Evolutionary conservation across 257 asterid species (phyloP).

Genomic region (Solanum lycopersicoides): DNA sequence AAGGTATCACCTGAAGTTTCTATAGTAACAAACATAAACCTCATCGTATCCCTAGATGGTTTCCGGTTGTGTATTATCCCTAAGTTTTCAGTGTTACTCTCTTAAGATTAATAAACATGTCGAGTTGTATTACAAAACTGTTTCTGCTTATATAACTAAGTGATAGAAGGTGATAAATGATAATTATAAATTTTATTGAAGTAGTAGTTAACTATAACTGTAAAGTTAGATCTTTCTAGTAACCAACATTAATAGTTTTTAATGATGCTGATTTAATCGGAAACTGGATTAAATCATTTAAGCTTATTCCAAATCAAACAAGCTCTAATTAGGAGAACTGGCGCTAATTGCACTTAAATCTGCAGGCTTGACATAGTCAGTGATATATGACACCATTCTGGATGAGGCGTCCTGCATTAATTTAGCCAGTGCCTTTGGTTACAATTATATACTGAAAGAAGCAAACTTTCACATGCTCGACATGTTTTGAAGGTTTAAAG

Average conservation of each 20-base stretch:
- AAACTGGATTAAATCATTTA: background rate
- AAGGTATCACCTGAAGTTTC: background rate
- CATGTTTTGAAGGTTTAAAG: background rate
- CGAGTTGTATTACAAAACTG: background rate
- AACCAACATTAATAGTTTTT: background rate
- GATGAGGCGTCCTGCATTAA: background rate
- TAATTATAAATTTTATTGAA: background rate
- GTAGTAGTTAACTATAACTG: background rate
- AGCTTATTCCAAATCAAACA: background rate
- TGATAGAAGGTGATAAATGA: background rate
- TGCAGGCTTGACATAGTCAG: background rate
- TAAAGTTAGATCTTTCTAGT: background rate
- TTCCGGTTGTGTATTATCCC: background rate
- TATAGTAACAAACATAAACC: background rate
- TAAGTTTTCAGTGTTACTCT: background rate
- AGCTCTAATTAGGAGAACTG: background rate
- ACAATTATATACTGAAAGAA: background rate
- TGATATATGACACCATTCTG: background rate
- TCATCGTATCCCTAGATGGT: background rate
- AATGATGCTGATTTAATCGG: background rate
- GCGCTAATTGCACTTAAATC: background rate
- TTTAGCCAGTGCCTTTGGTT: background rate
- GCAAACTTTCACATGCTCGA: background rate
- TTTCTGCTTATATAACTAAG: background rate
- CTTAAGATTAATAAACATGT: background rate